phyloP scores from a whole-genome alignment of 106 monocot species.

The Narthecium ossifragum region DNA sequence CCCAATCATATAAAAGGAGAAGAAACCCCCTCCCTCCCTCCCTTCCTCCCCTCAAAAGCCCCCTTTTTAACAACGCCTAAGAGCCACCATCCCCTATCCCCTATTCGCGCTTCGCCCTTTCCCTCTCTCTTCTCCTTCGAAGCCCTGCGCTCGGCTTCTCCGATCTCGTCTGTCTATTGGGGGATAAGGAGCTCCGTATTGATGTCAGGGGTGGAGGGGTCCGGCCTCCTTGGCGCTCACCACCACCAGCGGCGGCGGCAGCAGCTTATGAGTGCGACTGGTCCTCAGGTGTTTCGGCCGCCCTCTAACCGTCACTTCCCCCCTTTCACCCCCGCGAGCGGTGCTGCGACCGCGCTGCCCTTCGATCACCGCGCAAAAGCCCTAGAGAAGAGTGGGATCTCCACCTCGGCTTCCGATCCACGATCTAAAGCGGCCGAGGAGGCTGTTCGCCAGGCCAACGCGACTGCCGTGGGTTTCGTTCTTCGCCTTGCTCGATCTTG shows the following conservation, averaged over 20 bases:
- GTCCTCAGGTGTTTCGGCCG: constrained; percentile 17
- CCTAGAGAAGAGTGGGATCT: not conserved
- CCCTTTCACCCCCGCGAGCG: constrained; percentile 8
- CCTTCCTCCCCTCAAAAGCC: too few relatives aligned
- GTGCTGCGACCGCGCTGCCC: not conserved
- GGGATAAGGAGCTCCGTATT: not conserved
- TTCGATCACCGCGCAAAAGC: not conserved
- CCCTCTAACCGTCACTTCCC: constrained; percentile 16
- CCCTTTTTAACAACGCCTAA: too few relatives aligned
- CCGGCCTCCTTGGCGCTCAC: constrained; percentile 6
- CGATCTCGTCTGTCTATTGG: not conserved
- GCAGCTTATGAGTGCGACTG: constrained; percentile 5
- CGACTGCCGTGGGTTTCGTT: not conserved
- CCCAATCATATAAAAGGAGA: too few relatives aligned
- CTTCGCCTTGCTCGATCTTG: too few relatives aligned
- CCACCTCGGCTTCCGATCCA: not conserved
- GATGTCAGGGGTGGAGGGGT: constrained; percentile 25
- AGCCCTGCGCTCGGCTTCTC: constrained; percentile 24
- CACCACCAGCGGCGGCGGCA: not conserved
- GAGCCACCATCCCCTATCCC: too few relatives aligned
- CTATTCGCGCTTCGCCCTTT: not conserved
- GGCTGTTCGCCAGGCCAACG: not conserved
- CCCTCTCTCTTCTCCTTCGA: constrained; percentile 27
- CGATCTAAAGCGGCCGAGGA: too few relatives aligned
- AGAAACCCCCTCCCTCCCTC: too few relatives aligned